Conservation (phyloP, 78 protist species). For the Dictyostelium capitatum region DNA sequence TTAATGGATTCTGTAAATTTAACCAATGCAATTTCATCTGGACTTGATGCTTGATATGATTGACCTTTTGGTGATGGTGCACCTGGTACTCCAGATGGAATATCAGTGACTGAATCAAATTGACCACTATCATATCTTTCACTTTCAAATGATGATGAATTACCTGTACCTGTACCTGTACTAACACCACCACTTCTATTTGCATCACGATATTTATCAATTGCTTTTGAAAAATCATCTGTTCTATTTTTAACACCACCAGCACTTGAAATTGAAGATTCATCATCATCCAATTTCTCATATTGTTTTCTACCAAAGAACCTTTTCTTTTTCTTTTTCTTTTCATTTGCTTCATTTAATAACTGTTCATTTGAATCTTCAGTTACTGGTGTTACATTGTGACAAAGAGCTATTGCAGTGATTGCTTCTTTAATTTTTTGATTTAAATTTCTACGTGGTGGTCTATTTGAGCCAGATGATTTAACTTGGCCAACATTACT, state of each 20-base stretch:
- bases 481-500: neutral
- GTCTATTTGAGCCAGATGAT: neutral
- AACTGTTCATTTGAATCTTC: slow-evolving; percentile 17
- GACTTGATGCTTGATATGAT: slow-evolving; percentile 95
- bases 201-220: neutral
- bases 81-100: neutral
- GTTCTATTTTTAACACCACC: slow-evolving; percentile 9
- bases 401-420: slow-evolving; percentile 95
- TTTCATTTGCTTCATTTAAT: slow-evolving; percentile 9
- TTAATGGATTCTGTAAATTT: slow-evolving; percentile 93
- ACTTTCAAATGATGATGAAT: neutral
- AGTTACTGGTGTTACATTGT: slow-evolving; percentile 97
- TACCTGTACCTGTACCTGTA: neutral
- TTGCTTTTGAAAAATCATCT: slow-evolving; percentile 7
- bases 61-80: slow-evolving; percentile 5
- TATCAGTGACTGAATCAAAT: neutral
- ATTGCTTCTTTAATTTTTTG: slow-evolving; percentile 78
- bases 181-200: neutral
- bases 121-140: slow-evolving; percentile 8
- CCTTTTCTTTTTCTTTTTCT: slow-evolving; percentile 14
- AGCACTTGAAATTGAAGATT: neutral
- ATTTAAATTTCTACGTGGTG: slow-evolving; percentile 13
- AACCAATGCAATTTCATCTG: slow-evolving; percentile 99
- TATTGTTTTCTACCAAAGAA: slow-evolving; percentile 23
- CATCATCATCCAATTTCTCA: slow-evolving; percentile 22